Conservation (phyloP, 305 asterid genomes). For the Rubia peregrina region DNA sequence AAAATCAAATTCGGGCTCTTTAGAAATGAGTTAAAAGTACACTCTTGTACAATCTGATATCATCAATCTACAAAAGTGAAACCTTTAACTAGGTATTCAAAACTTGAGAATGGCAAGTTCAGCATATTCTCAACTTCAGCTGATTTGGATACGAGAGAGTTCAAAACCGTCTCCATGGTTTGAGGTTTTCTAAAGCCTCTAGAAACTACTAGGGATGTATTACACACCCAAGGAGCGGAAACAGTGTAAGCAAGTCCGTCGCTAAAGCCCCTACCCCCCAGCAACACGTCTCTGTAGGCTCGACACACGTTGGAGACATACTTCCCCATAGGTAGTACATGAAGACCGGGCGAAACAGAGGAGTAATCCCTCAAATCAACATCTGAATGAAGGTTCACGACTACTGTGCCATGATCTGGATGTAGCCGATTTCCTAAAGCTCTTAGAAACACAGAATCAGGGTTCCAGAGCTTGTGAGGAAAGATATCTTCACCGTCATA, state of each 20-base stretch:
- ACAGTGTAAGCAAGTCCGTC: conserved; percentile 52
- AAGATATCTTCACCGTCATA: conserved; percentile 79
- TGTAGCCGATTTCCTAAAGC: conserved; percentile 51
- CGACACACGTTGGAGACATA: conserved; percentile 40
- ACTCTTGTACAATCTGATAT: not conserved
- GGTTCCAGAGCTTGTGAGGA: conserved; percentile 63
- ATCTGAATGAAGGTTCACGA: conserved; percentile 73
- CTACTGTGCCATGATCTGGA: conserved; percentile 71
- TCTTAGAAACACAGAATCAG: conserved; percentile 50
- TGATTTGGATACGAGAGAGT: conserved; percentile 35
- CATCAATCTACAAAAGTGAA: conserved; percentile 33
- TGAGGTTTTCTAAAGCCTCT: conserved; percentile 39
- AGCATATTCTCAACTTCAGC: conserved; percentile 47
- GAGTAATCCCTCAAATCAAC: conserved; percentile 28
- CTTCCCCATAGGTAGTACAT: conserved; percentile 39
- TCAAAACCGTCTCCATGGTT: conserved; percentile 31
- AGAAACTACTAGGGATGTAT: conserved; percentile 58
- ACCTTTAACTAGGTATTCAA: conserved; percentile 52
- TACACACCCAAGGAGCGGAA: conserved; percentile 77
- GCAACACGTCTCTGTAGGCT: conserved; percentile 45
- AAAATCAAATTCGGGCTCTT: no score
- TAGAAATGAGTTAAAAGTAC: not conserved
- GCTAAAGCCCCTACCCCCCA: conserved; percentile 25
- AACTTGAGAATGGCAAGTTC: conserved; percentile 59
- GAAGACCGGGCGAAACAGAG: conserved; percentile 16